Base-by-base conservation (phyloP, 2,329 filamentous ascomycete species). In the Fusarium proliferatum region DNA sequence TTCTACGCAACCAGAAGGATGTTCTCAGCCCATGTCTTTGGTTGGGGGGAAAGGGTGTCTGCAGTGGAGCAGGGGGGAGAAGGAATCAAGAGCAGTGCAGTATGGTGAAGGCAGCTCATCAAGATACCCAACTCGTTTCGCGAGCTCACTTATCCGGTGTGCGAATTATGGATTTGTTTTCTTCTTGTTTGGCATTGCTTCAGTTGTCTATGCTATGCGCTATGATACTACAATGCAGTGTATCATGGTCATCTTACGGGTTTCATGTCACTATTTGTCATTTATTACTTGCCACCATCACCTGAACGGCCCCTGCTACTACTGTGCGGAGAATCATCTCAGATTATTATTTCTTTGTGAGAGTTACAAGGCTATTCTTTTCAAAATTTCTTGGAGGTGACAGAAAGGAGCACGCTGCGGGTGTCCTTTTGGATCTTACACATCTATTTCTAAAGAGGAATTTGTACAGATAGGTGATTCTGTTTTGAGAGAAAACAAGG, bases 61-160 rank as follows among this genome's bases (percentile, higher is more conserved):
- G 39, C 59, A 51, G 42, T 60, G 61, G 73, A 45, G 46, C 28
- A 65, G 45, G 63, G 52, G 63, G 59, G 68, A 67, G 71, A 71
- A 72, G 70, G 67, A 73, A 73, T 66, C 60, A 61, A 64, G 72
- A 67, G 72, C 71, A 64, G 66, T 64, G 69, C 72, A 77, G 73
- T 71, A 72, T 68, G 73, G 71, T 71, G 73, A 75, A 76, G 71
- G 74, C 76, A 76, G 77, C 79, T 78, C 76, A 79, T 76, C 73
- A 80, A 83, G 81, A 83, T 83, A 83, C 82, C 82, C 81, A 82
- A 81, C 80, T 82, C 79, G 76, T 78, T 78, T 73, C 69, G 74
- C 78, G 80, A 80, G 79, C 80, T 81, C 80, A 79, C 80, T 80
- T 75, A 78, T 79, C 79, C 78, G 77, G 79, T 77, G 75, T 76